phyloP scores from a whole-genome alignment of 192 early-diverging fungal genomes.

The Chytriomyces confervae region DNA sequence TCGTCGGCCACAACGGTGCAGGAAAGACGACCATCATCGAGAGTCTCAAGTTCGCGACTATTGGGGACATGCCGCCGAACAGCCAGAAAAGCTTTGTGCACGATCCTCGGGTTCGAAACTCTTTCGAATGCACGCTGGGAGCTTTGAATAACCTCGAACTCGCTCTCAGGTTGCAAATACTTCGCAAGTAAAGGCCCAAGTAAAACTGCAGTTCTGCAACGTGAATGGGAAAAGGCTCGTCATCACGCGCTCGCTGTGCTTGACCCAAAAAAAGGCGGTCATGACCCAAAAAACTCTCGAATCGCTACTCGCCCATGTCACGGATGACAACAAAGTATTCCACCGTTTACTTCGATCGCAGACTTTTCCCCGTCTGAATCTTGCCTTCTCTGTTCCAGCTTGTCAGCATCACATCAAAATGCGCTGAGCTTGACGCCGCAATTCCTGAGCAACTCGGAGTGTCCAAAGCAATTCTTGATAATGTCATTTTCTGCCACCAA shows the following conservation, averaged over 20 bases:
- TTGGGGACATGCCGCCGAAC: slow-evolving; percentile 89
- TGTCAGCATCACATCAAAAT: slow-evolving; percentile 77
- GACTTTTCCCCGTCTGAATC: slow-evolving; percentile 5
- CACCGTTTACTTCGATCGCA: neutral
- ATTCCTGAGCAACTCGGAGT: slow-evolving; percentile 88
- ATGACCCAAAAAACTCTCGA: slow-evolving; percentile 82
- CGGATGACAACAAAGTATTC: slow-evolving; percentile 35
- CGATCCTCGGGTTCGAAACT: slow-evolving; percentile 80
- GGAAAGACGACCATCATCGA: slow-evolving; percentile 99
- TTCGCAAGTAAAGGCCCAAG: slow-evolving; percentile 87
- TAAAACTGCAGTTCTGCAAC: slow-evolving; percentile 84
- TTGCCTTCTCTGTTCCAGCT: slow-evolving; percentile 38
- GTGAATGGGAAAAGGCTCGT: slow-evolving; percentile 75
- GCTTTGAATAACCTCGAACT: neutral
- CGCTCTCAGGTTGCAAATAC: slow-evolving; percentile 65
- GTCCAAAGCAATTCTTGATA: slow-evolving; percentile 89
- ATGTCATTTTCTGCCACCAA: slow-evolving; percentile 99
- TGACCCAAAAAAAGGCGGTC: slow-evolving; percentile 69
- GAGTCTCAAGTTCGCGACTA: slow-evolving; percentile 92
- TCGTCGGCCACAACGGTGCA: slow-evolving; percentile 88
- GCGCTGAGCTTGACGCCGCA: slow-evolving; percentile 85
- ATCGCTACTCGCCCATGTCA: slow-evolving; percentile 47
- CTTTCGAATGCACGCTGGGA: no score
- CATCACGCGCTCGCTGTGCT: slow-evolving; percentile 75
- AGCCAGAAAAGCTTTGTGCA: slow-evolving; percentile 91